Evolutionary conservation across 2,329 filamentous ascomycete species (phyloP), one percentile per base, ranked within the genome.

Genomic region (Cordyceps militaris): DNA sequence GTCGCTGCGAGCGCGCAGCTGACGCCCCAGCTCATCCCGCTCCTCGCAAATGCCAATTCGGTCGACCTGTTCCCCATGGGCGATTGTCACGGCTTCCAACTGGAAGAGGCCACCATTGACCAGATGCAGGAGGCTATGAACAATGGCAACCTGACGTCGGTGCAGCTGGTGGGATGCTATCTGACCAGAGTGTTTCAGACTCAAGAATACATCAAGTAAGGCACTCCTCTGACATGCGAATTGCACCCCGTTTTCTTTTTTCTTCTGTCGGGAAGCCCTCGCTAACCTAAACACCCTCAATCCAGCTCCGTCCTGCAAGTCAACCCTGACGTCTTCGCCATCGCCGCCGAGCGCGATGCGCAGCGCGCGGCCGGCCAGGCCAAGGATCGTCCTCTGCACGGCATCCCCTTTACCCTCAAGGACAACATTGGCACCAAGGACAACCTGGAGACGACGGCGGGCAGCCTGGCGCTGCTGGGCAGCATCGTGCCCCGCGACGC

Each of bases 401-500:
- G 88, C 3, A 88, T 92, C 44, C 88, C 88, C 0, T 88, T 88
- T 67, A 75, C 87, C 2, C 81, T 90, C 62, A 91, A 91, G 70
- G 87, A 91, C 66, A 87, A 86, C 66, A 86, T 89, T 56, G 84
- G 78, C 24, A 83, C 80, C 9, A 83, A 83, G 61, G 87, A 90
- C 67, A 79, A 79, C 53, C 81, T 91, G 79, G 80, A 91, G 66
- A 91, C 87, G 0, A 91, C 88, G 0, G 87, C 87, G 0, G 88
- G 88, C 0, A 83, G 79, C 64, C 85, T 76, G 79, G 83, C 83
- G 19, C 76, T 91, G 0, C 69, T 87, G 1, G 87, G 87, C 1
- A 84, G 77, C 47, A 72, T 85, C 0, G 83, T 88, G 0, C 85
- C 86, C 3, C 78, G 82, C n/a, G 87, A 91, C 67, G 83, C 87